These are phyloP conservation scores for Barbatosphaeria neglecta DNA, from an alignment of 495 filamentous ascomycete species.

Conservation along the genomic window DNA sequence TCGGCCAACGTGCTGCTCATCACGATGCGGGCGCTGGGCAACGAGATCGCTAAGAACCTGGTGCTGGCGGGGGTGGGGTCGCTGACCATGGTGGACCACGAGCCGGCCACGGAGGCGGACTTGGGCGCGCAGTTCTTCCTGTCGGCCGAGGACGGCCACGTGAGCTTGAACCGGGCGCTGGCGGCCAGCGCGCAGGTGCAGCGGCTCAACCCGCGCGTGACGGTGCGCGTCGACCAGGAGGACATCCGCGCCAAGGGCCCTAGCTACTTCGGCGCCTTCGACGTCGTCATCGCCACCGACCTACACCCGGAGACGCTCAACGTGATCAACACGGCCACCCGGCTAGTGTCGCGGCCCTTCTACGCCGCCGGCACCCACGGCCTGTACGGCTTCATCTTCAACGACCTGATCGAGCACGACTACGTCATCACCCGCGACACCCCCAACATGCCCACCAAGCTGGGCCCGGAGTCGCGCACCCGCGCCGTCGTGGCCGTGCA, in stretches of 20 bases:
- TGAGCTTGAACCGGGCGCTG: conserved; percentile 79
- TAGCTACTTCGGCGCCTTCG: conserved; percentile 64
- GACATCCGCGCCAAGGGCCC: conserved; percentile 52
- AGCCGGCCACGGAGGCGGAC: conserved; percentile 65
- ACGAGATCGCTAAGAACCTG: conserved; percentile 95
- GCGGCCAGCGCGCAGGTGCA: conserved; percentile 68
- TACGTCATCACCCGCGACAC: conserved; percentile 78
- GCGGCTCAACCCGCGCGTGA: conserved; percentile 83
- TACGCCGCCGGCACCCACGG: conserved; percentile 84
- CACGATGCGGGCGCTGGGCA: conserved; percentile 78
- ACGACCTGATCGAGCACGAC: conserved; percentile 77
- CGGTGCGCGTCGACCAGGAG: conserved; percentile 54
- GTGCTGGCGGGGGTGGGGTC: conserved; percentile 89
- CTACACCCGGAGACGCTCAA: conserved; percentile 60
- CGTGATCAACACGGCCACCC: conserved; percentile 71
- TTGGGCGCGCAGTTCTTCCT: conserved; percentile 85
- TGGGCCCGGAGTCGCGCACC: conserved; percentile 61
- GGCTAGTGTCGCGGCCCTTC: conserved; percentile 63
- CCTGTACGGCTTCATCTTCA: conserved; percentile 89
- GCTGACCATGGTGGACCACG: conserved; percentile 78
- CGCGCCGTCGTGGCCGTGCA: conserved; percentile 60
- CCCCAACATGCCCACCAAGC: conserved; percentile 55
- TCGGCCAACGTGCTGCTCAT: conserved; percentile 85
- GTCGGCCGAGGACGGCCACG: conserved; percentile 44
- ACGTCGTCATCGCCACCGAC: conserved; percentile 86